Percentiles rank a stretch among this genome's conserved stretches.
Evolutionary conservation across 2,329 filamentous ascomycete species (phyloP).

Genomic region (Hypoxylon rubiginosum): DNA sequence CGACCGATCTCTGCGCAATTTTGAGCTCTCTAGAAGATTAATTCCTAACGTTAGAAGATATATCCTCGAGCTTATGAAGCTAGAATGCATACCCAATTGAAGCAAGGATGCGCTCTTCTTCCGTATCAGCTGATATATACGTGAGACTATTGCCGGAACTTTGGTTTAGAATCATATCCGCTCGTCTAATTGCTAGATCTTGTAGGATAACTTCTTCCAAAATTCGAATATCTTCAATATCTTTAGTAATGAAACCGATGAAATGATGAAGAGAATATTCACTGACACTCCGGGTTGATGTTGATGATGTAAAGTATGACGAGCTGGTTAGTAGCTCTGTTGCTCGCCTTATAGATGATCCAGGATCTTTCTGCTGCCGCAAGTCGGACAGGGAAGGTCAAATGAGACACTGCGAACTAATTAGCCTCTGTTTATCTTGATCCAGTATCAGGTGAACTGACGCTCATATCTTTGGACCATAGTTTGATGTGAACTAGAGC

Average conservation of each 20-base stretch:
- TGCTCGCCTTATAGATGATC: conserved; percentile 27
- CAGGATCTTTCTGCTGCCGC: conserved; percentile 27
- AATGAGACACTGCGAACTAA: conserved; percentile 29
- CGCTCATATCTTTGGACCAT: conserved; percentile 29
- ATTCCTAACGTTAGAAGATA: not conserved
- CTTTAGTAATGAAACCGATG: not conserved
- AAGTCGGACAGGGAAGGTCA: conserved; percentile 33
- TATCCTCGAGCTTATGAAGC: not conserved
- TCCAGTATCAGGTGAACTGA: conserved; percentile 1
- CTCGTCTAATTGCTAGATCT: conserved; percentile 24
- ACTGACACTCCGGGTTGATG: conserved; percentile 27
- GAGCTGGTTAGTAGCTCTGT: conserved; percentile 33
- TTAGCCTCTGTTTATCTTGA: conserved; percentile 6
- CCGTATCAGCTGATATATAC: conserved; percentile 28
- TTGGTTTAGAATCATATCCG: conserved; percentile 22
- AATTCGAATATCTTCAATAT: conserved; percentile 11
- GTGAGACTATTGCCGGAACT: conserved; percentile 32
- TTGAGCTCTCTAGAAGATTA: conserved; percentile 27
- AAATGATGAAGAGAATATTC: not conserved
- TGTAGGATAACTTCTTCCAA: conserved; percentile 35
- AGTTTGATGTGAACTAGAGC: conserved; percentile 12
- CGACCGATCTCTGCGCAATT: conserved; percentile 32
- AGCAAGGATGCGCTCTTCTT: conserved; percentile 32
- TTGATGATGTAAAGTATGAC: conserved; percentile 31
- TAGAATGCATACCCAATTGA: conserved; percentile 24